phyloP scores from a whole-genome alignment of 2,329 filamentous ascomycete species.

The Xylaria hypoxylon region DNA sequence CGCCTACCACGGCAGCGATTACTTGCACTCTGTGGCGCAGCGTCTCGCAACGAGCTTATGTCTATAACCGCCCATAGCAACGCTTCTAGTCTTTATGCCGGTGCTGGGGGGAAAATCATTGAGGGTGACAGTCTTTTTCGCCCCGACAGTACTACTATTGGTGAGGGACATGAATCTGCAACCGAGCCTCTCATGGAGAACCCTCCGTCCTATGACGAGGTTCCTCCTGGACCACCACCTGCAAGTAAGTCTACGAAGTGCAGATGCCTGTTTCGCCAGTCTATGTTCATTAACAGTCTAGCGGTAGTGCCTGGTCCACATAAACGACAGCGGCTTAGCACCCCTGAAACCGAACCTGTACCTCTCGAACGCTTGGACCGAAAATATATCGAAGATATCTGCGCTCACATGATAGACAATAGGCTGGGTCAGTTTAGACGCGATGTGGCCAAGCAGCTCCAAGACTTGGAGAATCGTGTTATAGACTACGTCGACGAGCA shows the following conservation, averaged over 20 bases:
- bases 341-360: constrained; percentile 15
- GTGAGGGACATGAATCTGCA: constrained; percentile 17
- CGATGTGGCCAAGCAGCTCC: constrained; percentile 32
- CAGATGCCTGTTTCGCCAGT: constrained; percentile 3
- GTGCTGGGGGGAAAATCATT: constrained; percentile 33
- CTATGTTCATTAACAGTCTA: constrained; percentile 18
- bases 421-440: constrained; percentile 32
- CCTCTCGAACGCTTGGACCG: constrained; percentile 22
- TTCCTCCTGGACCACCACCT: constrained; percentile 27
- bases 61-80: constrained; percentile 34
- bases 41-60: constrained; percentile 32
- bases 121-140: constrained; percentile 30
- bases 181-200: constrained; percentile 30
- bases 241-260: constrained; percentile 27
- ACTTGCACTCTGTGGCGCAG: constrained; percentile 33
- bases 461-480: constrained; percentile 36
- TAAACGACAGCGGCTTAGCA: constrained; percentile 32
- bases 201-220: constrained; percentile 38
- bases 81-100: constrained; percentile 34
- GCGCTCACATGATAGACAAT: constrained; percentile 34
- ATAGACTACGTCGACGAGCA: constrained; percentile 37
- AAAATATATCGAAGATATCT: constrained; percentile 40
- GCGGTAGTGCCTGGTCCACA: constrained; percentile 12
- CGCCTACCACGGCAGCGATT: constrained; percentile 31
- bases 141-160: constrained; percentile 8